Evolutionary conservation across 2,329 filamentous ascomycete species (phyloP).

Genomic region (Diaporthe aspalathi): DNA sequence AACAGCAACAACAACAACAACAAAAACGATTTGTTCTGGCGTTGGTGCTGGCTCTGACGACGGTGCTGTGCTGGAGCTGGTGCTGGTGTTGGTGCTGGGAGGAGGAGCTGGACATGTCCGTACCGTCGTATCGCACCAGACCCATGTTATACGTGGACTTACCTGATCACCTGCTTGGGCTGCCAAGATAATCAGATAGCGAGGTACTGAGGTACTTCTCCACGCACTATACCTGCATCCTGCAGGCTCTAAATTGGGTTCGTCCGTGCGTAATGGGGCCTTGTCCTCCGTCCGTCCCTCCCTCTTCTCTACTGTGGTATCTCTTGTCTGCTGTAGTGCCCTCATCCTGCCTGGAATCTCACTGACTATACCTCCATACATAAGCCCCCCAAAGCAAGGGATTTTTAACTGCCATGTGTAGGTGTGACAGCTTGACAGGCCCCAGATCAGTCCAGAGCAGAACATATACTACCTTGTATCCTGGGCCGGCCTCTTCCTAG

Average conservation of each 20-base stretch:
- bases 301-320: slow-evolving; percentile 2
- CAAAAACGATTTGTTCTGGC: neutral
- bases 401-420: slow-evolving; percentile 5
- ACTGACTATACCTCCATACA: neutral
- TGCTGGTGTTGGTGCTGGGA: neutral
- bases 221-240: slow-evolving; percentile 20
- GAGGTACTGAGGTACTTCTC: neutral
- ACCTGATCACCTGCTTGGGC: no score
- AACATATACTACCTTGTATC: neutral
- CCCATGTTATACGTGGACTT: neutral
- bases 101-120: neutral
- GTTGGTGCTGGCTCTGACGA: neutral
- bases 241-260: slow-evolving; percentile 29
- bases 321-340: neutral
- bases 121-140: neutral
- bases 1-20: no score
- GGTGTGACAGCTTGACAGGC: slow-evolving; percentile 15
- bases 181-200: no score
- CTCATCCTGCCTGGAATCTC: slow-evolving; percentile 19
- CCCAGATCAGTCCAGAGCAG: slow-evolving; percentile 1
- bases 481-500: slow-evolving; percentile 6
- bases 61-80: neutral
- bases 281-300: neutral
- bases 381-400: neutral
- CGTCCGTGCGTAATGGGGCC: slow-evolving; percentile 27